These are phyloP conservation scores for Corylus heterophylla DNA, from an alignment of 306 rosid species.

Conservation along the genomic window DNA sequence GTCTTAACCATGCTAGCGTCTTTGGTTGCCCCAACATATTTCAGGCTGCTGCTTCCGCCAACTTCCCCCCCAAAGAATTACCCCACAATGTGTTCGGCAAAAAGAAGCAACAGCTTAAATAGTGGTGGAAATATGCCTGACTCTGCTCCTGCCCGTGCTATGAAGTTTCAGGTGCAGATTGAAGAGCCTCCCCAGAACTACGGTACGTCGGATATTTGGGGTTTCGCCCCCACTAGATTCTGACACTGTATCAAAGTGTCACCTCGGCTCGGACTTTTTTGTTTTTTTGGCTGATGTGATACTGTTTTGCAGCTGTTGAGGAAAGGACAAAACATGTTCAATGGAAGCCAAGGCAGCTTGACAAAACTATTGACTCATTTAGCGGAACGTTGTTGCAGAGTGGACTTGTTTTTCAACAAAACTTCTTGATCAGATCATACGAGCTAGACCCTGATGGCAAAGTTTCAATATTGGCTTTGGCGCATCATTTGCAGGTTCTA, in stretches of 20 bases:
- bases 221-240: too few species aligned
- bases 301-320: not conserved
- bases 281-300: too few species aligned
- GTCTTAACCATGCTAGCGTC: too few species aligned
- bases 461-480: too few species aligned
- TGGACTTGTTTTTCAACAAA: constrained; percentile 81
- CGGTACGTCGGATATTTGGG: too few species aligned
- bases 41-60: not conserved
- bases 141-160: not conserved
- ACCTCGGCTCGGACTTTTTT: too few species aligned
- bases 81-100: not conserved
- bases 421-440: constrained; percentile 88
- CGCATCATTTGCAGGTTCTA: too few species aligned
- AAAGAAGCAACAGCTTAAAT: not conserved
- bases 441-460: constrained; percentile 81
- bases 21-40: not conserved
- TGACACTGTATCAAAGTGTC: too few species aligned
- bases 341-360: constrained; percentile 86
- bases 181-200: not conserved
- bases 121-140: not conserved
- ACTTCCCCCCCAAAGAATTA: not conserved
- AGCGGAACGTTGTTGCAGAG: constrained; percentile 89
- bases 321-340: constrained; percentile 39
- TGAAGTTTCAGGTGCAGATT: not conserved
- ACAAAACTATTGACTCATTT: constrained; percentile 82